Evolutionary conservation across 305 asterid species (phyloP), one percentile per base, ranked within the genome.

Genomic region (Striga hermonthica): DNA sequence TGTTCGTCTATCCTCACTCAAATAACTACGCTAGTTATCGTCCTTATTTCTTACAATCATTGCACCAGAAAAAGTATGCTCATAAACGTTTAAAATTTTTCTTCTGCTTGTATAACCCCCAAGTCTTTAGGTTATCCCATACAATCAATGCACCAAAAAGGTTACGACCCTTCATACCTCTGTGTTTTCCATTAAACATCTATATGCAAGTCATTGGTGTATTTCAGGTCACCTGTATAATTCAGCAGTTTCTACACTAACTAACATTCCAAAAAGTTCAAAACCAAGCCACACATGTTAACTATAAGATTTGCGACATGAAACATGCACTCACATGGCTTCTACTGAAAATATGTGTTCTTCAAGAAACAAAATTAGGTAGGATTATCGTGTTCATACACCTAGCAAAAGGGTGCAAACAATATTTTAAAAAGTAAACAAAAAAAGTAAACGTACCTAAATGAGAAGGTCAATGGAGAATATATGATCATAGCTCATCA

Each of bases 371-470:
- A 35, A 54, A 57, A 10, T 38, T 34, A 34, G 36, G 64, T 0
- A 59, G 53, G 31, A 47, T 22, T 52, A 37, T 8, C 37, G 12
- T 14, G 16, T 14, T 52, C 40, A 15, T 12, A 52, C 12, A 11
- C 6, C 9, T 9, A 62, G 57, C 62, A 71, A 34, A 14, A 31
- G 4, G 62, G 40, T n/a, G 39, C 39, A 50, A 11, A 64, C 40
- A 45, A 52, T 36, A 22, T 22, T 11, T 56, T 38, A 44, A 15
- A 57, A 35, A 35, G 38, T 47, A 11, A 5, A 2, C n/a, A 13
- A 9, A 45, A 4, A 5, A 3, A 5, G 49, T 39, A 2, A 47
- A 7, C 68, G 58, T 75, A 67, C 73, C 76, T 59, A 48, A 13
- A 16, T 22, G 55, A 43, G 50, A 16, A 57, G 49, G 6, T 40